phyloP scores from a whole-genome alignment of 805 yeast species.

The Pichia eremophila region DNA sequence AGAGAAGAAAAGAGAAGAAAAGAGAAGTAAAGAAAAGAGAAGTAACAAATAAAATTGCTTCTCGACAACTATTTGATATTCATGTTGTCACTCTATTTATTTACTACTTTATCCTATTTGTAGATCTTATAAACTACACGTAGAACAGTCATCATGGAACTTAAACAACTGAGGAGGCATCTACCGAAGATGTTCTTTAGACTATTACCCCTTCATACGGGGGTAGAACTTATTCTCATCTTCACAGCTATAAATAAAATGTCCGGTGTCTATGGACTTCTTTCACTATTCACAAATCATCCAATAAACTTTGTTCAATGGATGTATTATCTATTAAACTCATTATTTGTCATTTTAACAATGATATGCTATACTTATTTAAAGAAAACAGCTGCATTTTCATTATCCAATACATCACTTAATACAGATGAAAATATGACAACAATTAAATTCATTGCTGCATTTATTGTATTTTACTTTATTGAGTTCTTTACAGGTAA shows the following conservation, averaged over 20 bases:
- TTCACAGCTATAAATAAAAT: constrained; percentile 78
- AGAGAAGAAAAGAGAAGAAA: not conserved
- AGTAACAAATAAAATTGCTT: no score
- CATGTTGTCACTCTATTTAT: no score
- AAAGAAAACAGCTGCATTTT: not conserved
- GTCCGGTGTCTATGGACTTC: constrained; percentile 78
- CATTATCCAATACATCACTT: constrained; percentile 27
- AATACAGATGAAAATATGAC: constrained; percentile 31
- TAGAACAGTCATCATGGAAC: not conserved
- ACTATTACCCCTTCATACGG: constrained; percentile 68
- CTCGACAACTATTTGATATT: no score
- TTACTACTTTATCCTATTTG: no score
- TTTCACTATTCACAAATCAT: constrained; percentile 84
- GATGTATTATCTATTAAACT: constrained; percentile 61
- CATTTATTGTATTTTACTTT: constrained; percentile 53
- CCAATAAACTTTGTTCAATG: constrained; percentile 77
- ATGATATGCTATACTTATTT: not conserved
- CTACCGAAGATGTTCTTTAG: constrained; percentile 51
- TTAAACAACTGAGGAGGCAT: not conserved
- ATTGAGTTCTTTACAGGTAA: constrained; percentile 60
- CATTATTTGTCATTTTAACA: constrained; percentile 54
- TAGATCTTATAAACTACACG: not conserved
- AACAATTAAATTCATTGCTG: constrained; percentile 45
- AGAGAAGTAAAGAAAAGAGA: not conserved
- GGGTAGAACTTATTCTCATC: constrained; percentile 74